A percentile compares a stretch with the other conserved stretches of the same genome.
Conservation (phyloP, 352 stramenopile species). For the Phytophthora litchii region DNA sequence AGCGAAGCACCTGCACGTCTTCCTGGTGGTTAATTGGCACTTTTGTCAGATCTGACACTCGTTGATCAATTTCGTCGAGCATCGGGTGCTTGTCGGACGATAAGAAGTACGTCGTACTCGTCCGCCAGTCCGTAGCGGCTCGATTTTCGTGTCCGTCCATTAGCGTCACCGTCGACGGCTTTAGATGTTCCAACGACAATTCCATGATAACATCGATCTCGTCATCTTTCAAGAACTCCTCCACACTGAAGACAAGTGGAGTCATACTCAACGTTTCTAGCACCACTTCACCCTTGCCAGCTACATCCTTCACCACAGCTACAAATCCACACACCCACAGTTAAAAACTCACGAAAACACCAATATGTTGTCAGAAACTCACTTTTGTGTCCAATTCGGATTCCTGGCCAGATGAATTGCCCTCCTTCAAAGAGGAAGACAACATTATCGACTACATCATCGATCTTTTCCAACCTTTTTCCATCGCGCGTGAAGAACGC, state of each 20-base stretch:
- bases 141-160: slow-evolving; percentile 75
- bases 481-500: slow-evolving; percentile 69
- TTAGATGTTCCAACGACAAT: slow-evolving; percentile 66
- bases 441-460: slow-evolving; percentile 46
- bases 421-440: slow-evolving; percentile 84
- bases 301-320: slow-evolving; percentile 55
- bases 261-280: slow-evolving; percentile 71
- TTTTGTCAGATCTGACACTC: slow-evolving; percentile 68
- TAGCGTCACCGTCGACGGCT: slow-evolving; percentile 64
- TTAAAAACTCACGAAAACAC: slow-evolving; percentile 1
- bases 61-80: slow-evolving; percentile 63
- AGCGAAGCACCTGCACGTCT: slow-evolving; percentile 76
- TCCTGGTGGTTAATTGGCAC: slow-evolving; percentile 66
- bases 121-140: slow-evolving; percentile 75
- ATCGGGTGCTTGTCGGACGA: slow-evolving; percentile 49
- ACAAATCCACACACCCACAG: neutral
- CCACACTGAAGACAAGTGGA: slow-evolving; percentile 72
- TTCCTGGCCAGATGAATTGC: slow-evolving; percentile 79
- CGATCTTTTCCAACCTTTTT: slow-evolving; percentile 42
- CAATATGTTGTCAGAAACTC: slow-evolving; percentile 4
- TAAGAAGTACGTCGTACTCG: slow-evolving; percentile 81
- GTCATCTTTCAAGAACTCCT: slow-evolving; percentile 82
- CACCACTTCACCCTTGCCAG: slow-evolving; percentile 51
- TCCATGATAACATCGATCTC: slow-evolving; percentile 83
- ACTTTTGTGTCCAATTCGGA: slow-evolving; percentile 75